Evolutionary conservation across 257 asterid species (phyloP), one percentile per base, ranked within the genome.

Genomic region (Striga asiatica): DNA sequence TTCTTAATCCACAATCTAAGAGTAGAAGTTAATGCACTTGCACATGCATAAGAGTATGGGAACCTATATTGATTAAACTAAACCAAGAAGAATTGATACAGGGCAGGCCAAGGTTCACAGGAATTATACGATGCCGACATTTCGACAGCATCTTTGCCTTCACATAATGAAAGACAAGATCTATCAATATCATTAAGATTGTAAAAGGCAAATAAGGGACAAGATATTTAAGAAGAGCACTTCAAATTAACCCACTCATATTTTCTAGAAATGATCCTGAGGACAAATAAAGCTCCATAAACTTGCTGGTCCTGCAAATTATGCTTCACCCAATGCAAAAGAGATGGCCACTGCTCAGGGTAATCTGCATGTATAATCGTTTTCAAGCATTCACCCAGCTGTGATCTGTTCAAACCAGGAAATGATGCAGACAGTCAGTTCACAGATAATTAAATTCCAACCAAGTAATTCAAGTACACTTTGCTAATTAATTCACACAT

Each of bases 291-390:
- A 58, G 97, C 88, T 53, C 99, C 89, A 79, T 77, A 84, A 61
- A 88, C 93, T 79, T 92, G 95, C 58, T 88, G 91, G 42, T 75
- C 88, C 81, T 79, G 93, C 71, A 92, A 75, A 75, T 78, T 82
- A 66, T 74, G 88, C 75, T 80, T 88, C 78, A 92, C 85, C 99
- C 99, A 92, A 18, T 76, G 84, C 71, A 92, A 53, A 61, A 92
- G 93, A 13, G 77, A 67, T 21, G 94, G 97, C 99, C 99, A 92
- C 59, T 92, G 95, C 73, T 92, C 99, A 1, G 97, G 97, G 70
- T 88, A 92, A 67, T 92, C 99, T 2, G 94, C 81, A 60, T 82
- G 88, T 60, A 92, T 47, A 32, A 88, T 76, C 3, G 95, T 84
- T 78, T 85, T 92, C 74, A 92, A 69, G 76, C 97, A 88, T 69